A percentile compares a stretch with the other conserved stretches of the same genome.
These are phyloP conservation scores for Mortierella polycephala DNA, from an alignment of 371 early-diverging fungal genomes.

Conservation along the genomic window DNA sequence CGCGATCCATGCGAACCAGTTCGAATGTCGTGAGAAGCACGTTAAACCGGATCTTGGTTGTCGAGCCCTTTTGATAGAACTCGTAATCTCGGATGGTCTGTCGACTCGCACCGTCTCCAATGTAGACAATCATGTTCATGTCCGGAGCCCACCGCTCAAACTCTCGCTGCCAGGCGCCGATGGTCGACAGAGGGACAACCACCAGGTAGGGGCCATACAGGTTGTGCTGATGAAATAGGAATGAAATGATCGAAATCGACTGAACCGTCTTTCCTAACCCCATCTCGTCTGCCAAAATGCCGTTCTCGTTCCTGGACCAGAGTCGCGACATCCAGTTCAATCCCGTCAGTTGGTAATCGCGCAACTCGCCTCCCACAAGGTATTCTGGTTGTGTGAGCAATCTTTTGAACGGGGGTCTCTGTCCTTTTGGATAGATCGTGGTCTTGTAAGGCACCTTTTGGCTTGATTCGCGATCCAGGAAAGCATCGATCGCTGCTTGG, in stretches of 20 bases:
- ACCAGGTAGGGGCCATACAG: slow-evolving; percentile 96
- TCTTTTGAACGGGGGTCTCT: slow-evolving; percentile 81
- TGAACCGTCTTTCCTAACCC: slow-evolving; percentile 99
- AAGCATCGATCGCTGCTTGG: slow-evolving; percentile 87
- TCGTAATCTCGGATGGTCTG: slow-evolving; percentile 91
- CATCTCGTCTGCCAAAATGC: slow-evolving; percentile 94
- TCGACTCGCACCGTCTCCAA: slow-evolving; percentile 86
- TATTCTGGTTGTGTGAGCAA: slow-evolving; percentile 86
- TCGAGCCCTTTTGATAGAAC: slow-evolving; percentile 72
- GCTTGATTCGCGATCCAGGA: slow-evolving; percentile 81
- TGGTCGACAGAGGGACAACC: slow-evolving; percentile 96
- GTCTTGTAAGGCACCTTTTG: slow-evolving; percentile 78
- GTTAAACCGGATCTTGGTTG: slow-evolving; percentile 85
- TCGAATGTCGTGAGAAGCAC: slow-evolving; percentile 96
- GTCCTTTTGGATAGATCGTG: slow-evolving; percentile 59
- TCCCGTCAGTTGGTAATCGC: slow-evolving; percentile 98
- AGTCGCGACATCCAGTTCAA: slow-evolving; percentile 99
- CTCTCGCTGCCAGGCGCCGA: slow-evolving; percentile 95
- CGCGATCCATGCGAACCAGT: slow-evolving; percentile 91
- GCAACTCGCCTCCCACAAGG: slow-evolving; percentile 88
- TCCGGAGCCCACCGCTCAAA: slow-evolving; percentile 95
- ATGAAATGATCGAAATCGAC: slow-evolving; percentile 96
- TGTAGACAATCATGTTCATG: slow-evolving; percentile 90
- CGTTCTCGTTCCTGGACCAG: slow-evolving; percentile 96
- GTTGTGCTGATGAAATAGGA: slow-evolving; percentile 85